phyloP scores from a whole-genome alignment of 2,329 filamentous ascomycete genomes.

The Penicillium sp. region DNA sequence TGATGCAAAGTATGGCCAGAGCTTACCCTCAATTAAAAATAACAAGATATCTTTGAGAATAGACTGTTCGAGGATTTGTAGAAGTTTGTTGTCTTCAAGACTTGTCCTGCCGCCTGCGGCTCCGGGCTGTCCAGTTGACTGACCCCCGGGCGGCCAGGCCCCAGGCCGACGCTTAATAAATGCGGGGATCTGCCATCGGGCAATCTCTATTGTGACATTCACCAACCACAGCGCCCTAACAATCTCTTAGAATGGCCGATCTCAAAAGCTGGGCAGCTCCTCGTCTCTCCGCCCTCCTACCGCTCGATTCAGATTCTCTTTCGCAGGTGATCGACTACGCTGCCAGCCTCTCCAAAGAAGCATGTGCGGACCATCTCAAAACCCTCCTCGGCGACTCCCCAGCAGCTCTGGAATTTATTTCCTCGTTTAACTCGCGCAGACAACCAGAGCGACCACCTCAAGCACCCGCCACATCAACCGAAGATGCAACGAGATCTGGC shows the following conservation, averaged over 20 bases:
- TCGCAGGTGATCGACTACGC: conserved; percentile 82
- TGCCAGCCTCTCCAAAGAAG: conserved; percentile 67
- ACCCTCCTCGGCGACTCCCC: conserved; percentile 85
- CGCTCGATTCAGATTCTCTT: conserved; percentile 78
- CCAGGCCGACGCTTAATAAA: not conserved
- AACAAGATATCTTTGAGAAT: too few species aligned
- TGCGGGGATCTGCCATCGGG: not conserved
- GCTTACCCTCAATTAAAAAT: too few species aligned
- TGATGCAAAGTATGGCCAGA: too few species aligned
- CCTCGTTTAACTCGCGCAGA: conserved; percentile 67
- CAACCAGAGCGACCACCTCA: conserved; percentile 30
- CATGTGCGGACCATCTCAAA: conserved; percentile 78
- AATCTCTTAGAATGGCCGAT: conserved; percentile 17
- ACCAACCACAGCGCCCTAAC: not conserved
- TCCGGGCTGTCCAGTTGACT: too few species aligned
- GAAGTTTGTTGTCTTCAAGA: too few species aligned
- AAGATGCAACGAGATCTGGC: conserved; percentile 2
- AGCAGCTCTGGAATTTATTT: conserved; percentile 67
- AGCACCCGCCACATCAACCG: conserved; percentile 3
- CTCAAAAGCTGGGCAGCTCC: conserved; percentile 57
- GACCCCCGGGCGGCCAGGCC: too few species aligned
- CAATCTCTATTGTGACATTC: not conserved
- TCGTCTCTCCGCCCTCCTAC: conserved; percentile 74
- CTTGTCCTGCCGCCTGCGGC: too few species aligned
- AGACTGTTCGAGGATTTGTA: too few species aligned